phyloP scores from a whole-genome alignment of 202 grass and related monocot species.

The Saccharum hybrid region DNA sequence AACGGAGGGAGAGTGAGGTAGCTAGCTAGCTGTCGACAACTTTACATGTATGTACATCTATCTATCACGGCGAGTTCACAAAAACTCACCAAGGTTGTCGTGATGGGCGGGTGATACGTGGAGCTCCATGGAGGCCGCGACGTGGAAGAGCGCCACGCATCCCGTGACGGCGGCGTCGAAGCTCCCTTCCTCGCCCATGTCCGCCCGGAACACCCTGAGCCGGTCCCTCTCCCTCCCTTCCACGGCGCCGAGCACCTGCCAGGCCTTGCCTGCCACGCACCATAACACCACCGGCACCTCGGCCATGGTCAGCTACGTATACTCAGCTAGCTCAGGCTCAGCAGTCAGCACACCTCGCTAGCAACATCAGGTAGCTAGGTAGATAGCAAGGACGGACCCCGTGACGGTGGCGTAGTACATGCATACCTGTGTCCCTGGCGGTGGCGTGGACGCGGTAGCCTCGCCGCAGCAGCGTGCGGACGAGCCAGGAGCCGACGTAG shows the following conservation, averaged over 20 bases:
- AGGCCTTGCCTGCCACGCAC: slow-evolving; percentile 55
- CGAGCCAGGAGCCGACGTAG: slow-evolving; percentile 84
- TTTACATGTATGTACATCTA: background rate
- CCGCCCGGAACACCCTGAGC: slow-evolving; percentile 67
- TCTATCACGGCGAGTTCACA: background rate
- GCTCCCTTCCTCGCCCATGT: slow-evolving; percentile 80
- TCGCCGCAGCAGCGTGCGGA: slow-evolving; percentile 60
- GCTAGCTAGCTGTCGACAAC: background rate
- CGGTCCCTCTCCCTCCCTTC: slow-evolving; percentile 28
- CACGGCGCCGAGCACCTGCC: slow-evolving; percentile 42
- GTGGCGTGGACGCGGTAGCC: slow-evolving; percentile 82
- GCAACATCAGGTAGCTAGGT: too few species aligned
- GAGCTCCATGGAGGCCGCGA: slow-evolving; percentile 86
- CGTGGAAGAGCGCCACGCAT: slow-evolving; percentile 71
- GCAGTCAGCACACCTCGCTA: too few species aligned
- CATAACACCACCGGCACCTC: background rate
- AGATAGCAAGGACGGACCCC: too few species aligned
- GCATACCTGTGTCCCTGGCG: slow-evolving; percentile 47
- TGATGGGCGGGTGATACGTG: slow-evolving; percentile 38
- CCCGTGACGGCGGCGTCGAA: slow-evolving; percentile 63
- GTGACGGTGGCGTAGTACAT: too few species aligned
- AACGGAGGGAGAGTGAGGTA: background rate
- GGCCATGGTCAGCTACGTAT: too few species aligned
- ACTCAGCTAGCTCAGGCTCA: too few species aligned
- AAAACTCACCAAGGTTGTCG: slow-evolving; percentile 53